A percentile compares a stretch with the other conserved stretches of the same genome.
Evolutionary conservation across 2,329 filamentous ascomycete species (phyloP).

Genomic region (Onygena corvina): DNA sequence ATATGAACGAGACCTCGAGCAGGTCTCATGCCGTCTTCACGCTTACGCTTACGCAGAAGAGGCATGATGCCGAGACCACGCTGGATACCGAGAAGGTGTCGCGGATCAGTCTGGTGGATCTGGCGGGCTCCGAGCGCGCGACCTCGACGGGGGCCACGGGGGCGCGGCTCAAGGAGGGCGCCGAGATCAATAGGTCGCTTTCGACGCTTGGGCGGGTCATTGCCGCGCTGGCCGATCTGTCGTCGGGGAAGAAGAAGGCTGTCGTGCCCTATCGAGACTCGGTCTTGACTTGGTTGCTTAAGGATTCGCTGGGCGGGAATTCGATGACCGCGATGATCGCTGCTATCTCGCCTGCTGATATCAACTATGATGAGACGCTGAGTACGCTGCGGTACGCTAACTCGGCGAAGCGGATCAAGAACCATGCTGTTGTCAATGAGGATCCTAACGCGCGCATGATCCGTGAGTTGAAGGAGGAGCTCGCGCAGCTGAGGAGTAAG

Average conservation of each 20-base stretch:
- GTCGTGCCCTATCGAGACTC: conserved; percentile 96
- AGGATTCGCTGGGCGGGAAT: conserved; percentile 94
- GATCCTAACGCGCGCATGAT: conserved; percentile 99
- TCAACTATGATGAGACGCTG: conserved; percentile 96
- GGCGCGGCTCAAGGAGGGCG: conserved; percentile 88
- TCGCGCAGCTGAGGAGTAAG: conserved; percentile 75
- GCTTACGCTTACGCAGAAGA: conserved; percentile 86
- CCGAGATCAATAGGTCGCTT: conserved; percentile 93
- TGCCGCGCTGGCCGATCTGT: conserved; percentile 83
- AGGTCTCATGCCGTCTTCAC: conserved; percentile 98
- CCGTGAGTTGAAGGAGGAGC: conserved; percentile 87
- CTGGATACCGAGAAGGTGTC: conserved; percentile 98
- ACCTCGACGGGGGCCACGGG: conserved; percentile 95
- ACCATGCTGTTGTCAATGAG: conserved; percentile 97
- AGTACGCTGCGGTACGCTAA: conserved; percentile 94
- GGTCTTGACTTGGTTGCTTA: conserved; percentile 88
- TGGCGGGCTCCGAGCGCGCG: conserved; percentile 93
- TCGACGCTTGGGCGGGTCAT: conserved; percentile 96
- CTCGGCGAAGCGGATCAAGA: conserved; percentile 98
- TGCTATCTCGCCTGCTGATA: conserved; percentile 93
- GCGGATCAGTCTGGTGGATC: conserved; percentile 93
- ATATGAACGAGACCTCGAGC: conserved; percentile 99
- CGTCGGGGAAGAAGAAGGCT: conserved; percentile 64
- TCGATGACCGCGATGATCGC: conserved; percentile 99
- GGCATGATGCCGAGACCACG: conserved; percentile 78